Conservation (phyloP, 1,284 basidiomycete species). For the Cryptococcus sp. region DNA sequence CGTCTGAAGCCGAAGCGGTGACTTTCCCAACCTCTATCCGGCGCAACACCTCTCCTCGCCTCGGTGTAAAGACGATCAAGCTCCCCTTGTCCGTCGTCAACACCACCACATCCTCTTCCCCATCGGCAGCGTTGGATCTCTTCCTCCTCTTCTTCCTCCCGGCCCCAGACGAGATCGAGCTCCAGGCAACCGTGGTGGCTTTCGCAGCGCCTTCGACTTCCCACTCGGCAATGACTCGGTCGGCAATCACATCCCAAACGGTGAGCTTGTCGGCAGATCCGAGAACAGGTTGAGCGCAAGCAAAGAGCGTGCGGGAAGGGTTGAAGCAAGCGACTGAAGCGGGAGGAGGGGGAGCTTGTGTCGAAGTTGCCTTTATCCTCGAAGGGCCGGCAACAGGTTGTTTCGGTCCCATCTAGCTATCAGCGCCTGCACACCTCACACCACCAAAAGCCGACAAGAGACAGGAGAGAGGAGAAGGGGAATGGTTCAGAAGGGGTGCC, state of each 20-base stretch:
- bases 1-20: conserved; percentile 32
- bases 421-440: no score
- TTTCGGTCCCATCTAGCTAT: conserved; percentile 28
- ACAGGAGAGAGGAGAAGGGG: conserved; percentile 4
- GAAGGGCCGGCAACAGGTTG: conserved; percentile 42
- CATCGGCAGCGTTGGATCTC: conserved; percentile 19
- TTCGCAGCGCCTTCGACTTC: conserved; percentile 41
- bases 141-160: conserved; percentile 31
- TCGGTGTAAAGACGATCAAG: conserved; percentile 28
- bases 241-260: conserved; percentile 42
- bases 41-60: conserved; percentile 26
- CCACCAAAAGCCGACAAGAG: no score
- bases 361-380: conserved; percentile 27
- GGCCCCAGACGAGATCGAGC: conserved; percentile 13
- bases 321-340: conserved; percentile 42
- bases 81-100: conserved; percentile 31
- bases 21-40: conserved; percentile 25
- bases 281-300: conserved; percentile 39
- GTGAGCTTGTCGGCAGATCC: conserved; percentile 44
- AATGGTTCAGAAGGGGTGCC: conserved; percentile 42
- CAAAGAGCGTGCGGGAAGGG: conserved; percentile 38
- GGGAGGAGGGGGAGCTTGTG: conserved; percentile 38
- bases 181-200: conserved; percentile 36
- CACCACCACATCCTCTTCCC: conserved; percentile 35
- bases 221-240: conserved; percentile 43